Base-by-base conservation (phyloP, 371 early-diverging fungal species). In the Blakeslea trispora region DNA sequence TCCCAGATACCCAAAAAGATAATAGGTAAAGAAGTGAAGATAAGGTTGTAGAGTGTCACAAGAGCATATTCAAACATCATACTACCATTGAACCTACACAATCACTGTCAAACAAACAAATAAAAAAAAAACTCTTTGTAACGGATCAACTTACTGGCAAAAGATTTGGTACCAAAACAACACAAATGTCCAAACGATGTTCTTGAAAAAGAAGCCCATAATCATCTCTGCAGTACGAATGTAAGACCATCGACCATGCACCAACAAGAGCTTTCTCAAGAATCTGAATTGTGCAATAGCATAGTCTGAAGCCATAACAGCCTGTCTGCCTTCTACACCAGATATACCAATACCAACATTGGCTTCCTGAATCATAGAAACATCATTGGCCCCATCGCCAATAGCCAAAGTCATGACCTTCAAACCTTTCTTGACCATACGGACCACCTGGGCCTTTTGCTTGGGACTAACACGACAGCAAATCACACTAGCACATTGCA, bases 301-400 rank as follows among this genome's bases (percentile, higher is more conserved):
- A 68, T 93, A 95, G 73, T 96, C 96, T 31, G 90, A 87, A 5
- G 93, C 87, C 84, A 93, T 88, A 18, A 88, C 89, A 5, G 96
- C 96, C 68, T 95, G 95, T 57, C 91, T 75, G 23, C 96, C 96
- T 71, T 96, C 96, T 57, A 92, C 90, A 57, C 97, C 97, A 14
- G 88, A 84, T 50, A 96, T 94, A 45, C 97, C 97, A n/a, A 96
- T 74, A 24, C 97, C 96, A 1, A 96, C 83, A 63, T 95, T 86
- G 21, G 97, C 91, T 58, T 84, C 89, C 71, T 91, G 91, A 54
- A 96, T 92, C 97, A 96, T 96, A 17, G 88, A 83, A 8, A 96
- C 96, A 71, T 96, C 97, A 68, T 96, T 96, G 19, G 93, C 94
- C 39, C 95, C 91, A 69, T 96, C 94, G 18, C 96, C 95, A 21